These are phyloP conservation scores for Fraxinus quadrangulata DNA, from an alignment of 257 asterid species.

Conservation along the genomic window DNA sequence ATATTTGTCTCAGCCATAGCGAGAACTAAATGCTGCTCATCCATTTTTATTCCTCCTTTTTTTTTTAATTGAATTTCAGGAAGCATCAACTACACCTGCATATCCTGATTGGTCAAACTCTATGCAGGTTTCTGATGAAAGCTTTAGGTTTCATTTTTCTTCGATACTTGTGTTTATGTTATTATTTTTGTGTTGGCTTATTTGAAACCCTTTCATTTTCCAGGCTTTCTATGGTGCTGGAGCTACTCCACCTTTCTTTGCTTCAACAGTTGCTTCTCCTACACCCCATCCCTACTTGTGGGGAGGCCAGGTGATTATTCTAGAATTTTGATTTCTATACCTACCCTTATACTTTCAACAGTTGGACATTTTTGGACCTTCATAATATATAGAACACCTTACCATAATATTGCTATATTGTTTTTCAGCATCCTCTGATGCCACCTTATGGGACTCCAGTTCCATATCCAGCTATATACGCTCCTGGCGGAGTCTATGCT, in stretches of 20 bases:
- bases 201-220: constrained; percentile 5
- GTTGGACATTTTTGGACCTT: background rate
- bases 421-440: constrained; percentile 87
- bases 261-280: constrained; percentile 88
- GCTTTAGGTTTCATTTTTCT: background rate
- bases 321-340: constrained; percentile 10
- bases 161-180: background rate
- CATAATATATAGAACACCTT: constrained; percentile 10
- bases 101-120: constrained; percentile 92
- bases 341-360: background rate
- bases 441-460: constrained; percentile 97
- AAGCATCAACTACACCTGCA: constrained; percentile 58
- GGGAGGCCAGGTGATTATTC: constrained; percentile 79
- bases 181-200: background rate
- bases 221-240: constrained; percentile 96
- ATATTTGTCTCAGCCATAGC: constrained; percentile 1
- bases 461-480: constrained; percentile 89
- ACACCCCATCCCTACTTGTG: constrained; percentile 89
- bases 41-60: background rate
- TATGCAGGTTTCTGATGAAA: constrained; percentile 64
- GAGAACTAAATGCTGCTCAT: constrained; percentile 4
- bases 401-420: constrained; percentile 8
- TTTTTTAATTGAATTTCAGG: constrained; percentile 50
- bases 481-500: constrained; percentile 87
- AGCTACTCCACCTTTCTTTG: constrained; percentile 86